phyloP scores from a whole-genome alignment of 345 rosid species.

The Linum tenue region DNA sequence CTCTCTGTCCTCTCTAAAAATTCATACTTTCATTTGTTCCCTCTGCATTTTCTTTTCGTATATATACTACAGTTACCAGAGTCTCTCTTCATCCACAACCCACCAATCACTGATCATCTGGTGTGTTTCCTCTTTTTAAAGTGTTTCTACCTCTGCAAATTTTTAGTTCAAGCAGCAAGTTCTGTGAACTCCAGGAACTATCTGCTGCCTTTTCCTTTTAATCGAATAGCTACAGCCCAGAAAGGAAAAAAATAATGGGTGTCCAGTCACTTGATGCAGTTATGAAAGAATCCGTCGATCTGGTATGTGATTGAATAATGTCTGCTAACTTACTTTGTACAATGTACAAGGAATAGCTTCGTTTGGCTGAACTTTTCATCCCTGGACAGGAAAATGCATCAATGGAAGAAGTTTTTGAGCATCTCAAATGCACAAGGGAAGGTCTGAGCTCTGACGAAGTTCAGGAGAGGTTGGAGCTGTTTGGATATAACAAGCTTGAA shows the following conservation, averaged over 20 bases:
- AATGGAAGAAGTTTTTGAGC: slow-evolving; percentile 43
- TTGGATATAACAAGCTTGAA: slow-evolving; percentile 54
- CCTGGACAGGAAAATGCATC: slow-evolving; percentile 37
- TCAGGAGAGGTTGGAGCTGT: slow-evolving; percentile 35
- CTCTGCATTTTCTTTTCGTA: not conserved
- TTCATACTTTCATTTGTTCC: slow-evolving; percentile 1
- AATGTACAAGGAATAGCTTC: too few relatives aligned
- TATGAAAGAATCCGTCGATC: slow-evolving; percentile 25
- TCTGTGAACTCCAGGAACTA: too few relatives aligned
- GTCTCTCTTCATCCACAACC: not conserved
- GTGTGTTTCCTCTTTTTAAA: too few relatives aligned
- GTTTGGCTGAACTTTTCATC: too few relatives aligned
- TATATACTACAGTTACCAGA: not conserved
- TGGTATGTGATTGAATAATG: slow-evolving; percentile 10
- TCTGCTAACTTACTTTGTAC: too few relatives aligned
- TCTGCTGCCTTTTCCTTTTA: too few relatives aligned
- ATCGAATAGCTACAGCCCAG: slow-evolving; percentile 8
- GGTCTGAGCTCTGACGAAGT: slow-evolving; percentile 34
- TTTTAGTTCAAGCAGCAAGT: too few relatives aligned
- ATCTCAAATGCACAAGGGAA: slow-evolving; percentile 36
- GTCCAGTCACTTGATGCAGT: slow-evolving; percentile 22
- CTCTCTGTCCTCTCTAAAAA: too few relatives aligned
- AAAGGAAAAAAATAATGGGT: slow-evolving; percentile 2
- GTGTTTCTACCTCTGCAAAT: too few relatives aligned
- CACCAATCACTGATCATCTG: not conserved